Conservation (phyloP, 306 rosid genomes). For the Cyclanthera cordifolia region DNA sequence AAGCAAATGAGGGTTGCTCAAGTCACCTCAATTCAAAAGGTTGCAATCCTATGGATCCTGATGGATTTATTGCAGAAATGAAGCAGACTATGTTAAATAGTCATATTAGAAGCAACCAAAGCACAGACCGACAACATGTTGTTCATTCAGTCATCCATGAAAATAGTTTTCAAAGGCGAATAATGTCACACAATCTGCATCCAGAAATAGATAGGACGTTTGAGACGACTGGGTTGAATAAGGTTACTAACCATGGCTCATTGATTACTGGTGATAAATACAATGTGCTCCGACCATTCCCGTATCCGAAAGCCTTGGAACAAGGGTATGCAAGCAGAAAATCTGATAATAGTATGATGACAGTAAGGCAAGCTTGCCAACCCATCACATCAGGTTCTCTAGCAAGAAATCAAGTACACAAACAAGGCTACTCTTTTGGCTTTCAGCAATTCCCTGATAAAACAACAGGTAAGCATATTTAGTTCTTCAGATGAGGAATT, state of each 20-base stretch:
- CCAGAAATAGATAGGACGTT: conserved; percentile 15
- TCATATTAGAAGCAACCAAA: conserved; percentile 23
- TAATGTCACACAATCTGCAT: conserved; percentile 16
- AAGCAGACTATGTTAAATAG: conserved; percentile 19
- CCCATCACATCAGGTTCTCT: conserved; percentile 10
- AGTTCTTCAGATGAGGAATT: neutral
- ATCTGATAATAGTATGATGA: too few species aligned
- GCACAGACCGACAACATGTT: conserved; percentile 17
- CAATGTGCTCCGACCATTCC: conserved; percentile 15
- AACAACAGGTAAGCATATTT: neutral
- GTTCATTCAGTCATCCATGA: conserved; percentile 22
- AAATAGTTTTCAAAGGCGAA: conserved; percentile 21
- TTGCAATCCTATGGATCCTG: conserved; percentile 12
- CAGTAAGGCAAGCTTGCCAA: neutral
- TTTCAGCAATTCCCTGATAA: conserved; percentile 12
- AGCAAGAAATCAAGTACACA: conserved; percentile 11
- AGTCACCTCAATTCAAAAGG: conserved; percentile 17
- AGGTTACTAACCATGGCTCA: conserved; percentile 5
- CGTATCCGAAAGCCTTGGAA: conserved; percentile 6
- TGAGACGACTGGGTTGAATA: neutral
- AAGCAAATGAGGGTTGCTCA: conserved; percentile 19
- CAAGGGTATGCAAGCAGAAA: conserved; percentile 10
- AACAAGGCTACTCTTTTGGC: conserved; percentile 3
- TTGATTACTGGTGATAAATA: conserved; percentile 8
- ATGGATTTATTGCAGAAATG: conserved; percentile 18